Evolutionary conservation across 805 yeast species (phyloP).

Genomic region (Kregervanrija fluxuum): DNA sequence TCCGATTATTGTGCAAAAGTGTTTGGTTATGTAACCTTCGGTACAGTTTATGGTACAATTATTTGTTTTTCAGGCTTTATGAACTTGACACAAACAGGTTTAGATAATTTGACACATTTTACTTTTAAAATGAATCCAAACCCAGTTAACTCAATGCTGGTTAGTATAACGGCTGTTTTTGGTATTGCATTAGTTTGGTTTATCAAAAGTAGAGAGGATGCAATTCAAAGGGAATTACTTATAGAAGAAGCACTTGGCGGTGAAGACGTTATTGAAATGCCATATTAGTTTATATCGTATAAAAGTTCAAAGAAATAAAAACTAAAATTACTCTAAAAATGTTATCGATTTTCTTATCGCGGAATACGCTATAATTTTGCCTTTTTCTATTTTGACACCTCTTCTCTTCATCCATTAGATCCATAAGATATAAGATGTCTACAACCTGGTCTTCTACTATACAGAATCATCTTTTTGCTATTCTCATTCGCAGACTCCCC

Average conservation of each 20-base stretch:
- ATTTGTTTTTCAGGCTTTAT: conserved; percentile 78
- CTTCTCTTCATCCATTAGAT: no score
- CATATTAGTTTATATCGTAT: not conserved
- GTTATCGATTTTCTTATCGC: no score
- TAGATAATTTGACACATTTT: conserved; percentile 68
- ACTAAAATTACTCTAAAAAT: not conserved
- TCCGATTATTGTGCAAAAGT: conserved; percentile 90
- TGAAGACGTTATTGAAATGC: conserved; percentile 21
- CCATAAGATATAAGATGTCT: no score
- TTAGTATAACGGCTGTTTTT: conserved; percentile 45
- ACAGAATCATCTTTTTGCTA: no score
- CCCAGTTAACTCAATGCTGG: conserved; percentile 61
- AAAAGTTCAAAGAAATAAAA: not conserved
- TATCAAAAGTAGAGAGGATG: conserved; percentile 35
- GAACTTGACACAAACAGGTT: conserved; percentile 60
- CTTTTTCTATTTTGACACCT: no score
- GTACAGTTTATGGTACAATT: conserved; percentile 82
- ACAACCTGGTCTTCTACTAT: no score
- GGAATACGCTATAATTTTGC: no score
- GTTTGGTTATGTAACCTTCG: conserved; percentile 88
- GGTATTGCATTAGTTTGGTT: conserved; percentile 39
- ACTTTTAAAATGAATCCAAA: conserved; percentile 66
- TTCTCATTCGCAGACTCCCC: not conserved
- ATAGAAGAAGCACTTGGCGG: conserved; percentile 63
- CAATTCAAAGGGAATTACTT: conserved; percentile 42